Percentiles rank a stretch among this genome's conserved stretches.
Evolutionary conservation across 176 grass and related monocot species (phyloP).

Genomic region (Lolium rigidum): DNA sequence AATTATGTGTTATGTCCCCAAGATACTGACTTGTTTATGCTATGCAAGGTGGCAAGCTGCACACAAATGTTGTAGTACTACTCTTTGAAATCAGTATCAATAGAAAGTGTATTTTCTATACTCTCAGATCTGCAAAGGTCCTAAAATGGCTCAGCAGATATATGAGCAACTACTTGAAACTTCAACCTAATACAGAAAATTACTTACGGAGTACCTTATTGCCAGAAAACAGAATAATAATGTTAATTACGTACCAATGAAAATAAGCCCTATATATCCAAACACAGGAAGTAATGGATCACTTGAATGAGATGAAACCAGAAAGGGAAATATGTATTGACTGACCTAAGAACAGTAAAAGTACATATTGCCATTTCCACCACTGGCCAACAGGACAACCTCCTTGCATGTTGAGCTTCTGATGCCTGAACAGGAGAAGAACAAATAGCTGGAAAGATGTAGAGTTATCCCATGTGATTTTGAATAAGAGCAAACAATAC

Average conservation of each 20-base stretch:
- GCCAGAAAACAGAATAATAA: background rate
- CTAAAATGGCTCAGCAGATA: background rate
- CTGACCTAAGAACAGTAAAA: background rate
- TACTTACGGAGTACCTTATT: background rate
- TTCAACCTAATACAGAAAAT: background rate
- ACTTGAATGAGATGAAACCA: background rate
- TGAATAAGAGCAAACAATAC: background rate
- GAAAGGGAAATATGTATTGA: slow-evolving; percentile 16
- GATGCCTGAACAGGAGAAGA: slow-evolving; percentile 28
- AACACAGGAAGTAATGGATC: background rate
- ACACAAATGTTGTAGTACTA: background rate
- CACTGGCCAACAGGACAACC: background rate
- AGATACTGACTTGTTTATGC: background rate
- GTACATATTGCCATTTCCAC: slow-evolving; percentile 19
- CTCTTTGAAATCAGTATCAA: background rate
- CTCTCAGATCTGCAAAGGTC: background rate
- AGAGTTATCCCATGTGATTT: slow-evolving; percentile 29
- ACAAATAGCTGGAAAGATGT: background rate
- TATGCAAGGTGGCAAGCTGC: background rate
- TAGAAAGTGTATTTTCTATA: background rate
- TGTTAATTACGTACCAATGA: background rate
- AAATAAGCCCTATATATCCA: background rate
- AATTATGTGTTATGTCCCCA: background rate
- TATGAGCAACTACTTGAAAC: background rate
- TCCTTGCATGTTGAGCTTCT: background rate